Conservation (phyloP, 805 yeast species). For the Candida succiphila region DNA sequence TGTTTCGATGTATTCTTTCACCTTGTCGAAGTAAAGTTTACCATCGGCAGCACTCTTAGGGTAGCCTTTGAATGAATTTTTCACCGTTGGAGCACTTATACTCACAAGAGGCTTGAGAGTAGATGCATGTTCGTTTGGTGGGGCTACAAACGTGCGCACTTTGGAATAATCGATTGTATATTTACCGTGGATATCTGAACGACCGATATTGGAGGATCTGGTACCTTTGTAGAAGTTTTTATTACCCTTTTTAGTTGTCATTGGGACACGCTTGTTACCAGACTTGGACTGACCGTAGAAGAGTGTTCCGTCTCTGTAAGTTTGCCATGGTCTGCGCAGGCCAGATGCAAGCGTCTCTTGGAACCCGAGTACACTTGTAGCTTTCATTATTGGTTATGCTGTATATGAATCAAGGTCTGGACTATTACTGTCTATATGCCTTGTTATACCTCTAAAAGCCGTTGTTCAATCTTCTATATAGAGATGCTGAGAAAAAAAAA, state of each 20-base stretch:
- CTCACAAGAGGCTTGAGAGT: slow-evolving; percentile 68
- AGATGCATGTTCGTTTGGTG: slow-evolving; percentile 29
- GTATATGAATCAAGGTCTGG: neutral
- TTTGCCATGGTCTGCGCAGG: slow-evolving; percentile 84
- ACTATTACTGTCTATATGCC: no score
- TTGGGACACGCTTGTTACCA: slow-evolving; percentile 75
- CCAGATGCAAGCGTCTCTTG: slow-evolving; percentile 32
- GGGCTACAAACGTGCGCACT: slow-evolving; percentile 87
- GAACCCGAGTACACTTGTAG: slow-evolving; percentile 34
- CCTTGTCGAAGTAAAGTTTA: slow-evolving; percentile 57
- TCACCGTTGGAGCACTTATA: slow-evolving; percentile 59
- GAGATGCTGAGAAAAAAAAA: neutral
- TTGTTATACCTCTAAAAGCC: no score
- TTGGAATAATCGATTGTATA: slow-evolving; percentile 74
- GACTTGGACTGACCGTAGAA: slow-evolving; percentile 72
- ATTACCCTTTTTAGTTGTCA: slow-evolving; percentile 91
- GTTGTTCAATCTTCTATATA: neutral
- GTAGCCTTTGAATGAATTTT: slow-evolving; percentile 62
- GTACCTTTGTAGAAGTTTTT: slow-evolving; percentile 95
- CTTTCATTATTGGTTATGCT: slow-evolving; percentile 31
- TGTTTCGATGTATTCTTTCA: slow-evolving; percentile 64
- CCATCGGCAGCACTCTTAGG: slow-evolving; percentile 61
- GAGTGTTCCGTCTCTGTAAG: slow-evolving; percentile 69
- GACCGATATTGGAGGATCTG: slow-evolving; percentile 88
- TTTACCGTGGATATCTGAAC: slow-evolving; percentile 60